Evolutionary conservation across 1,284 basidiomycete genomes (phyloP), one percentile per base, ranked within the genome.

Genomic region (Trichosporon faecale): DNA sequence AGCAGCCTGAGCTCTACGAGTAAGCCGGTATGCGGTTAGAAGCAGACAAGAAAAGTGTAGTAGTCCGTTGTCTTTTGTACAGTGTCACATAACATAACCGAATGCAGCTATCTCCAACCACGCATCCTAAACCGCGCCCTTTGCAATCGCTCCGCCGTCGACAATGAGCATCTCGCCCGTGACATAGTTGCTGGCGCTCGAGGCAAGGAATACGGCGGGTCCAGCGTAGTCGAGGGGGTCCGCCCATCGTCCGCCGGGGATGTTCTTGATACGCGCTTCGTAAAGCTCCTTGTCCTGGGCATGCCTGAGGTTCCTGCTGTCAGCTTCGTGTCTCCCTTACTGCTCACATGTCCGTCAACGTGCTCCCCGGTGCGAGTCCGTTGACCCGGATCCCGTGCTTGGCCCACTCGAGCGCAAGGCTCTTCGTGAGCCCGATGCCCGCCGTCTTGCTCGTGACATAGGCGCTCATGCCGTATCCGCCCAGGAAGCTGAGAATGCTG

Each of bases 171-270:
- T 85, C 82, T 95, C 94, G n/a, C 93, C 94, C 73, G 90, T 93
- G 23, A 95, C 88, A 78, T 94, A 96, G 80, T 91, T 88, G 77
- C 91, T 92, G 3, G 93, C 93, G 52, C 83, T 83, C 76, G 91
- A 92, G 4, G 92, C 91, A 33, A 95, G 88, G 83, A 94, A 96
- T 18, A 95, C 88, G 61, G 91, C 84, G 0, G 92, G 90, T 2
- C 94, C 93, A 18, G 90, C 91, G 82, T 95, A 94, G 84, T 96
- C 93, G 61, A 85, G 86, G 4, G 94, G 92, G 37, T 86, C 83
- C 31, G 92, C 94, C 94, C 94, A 95, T 65, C 93, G 86, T 27
- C 90, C 91, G 9, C 91, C 90, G 21, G 92, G 92, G 72, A 93
- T 94, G 70, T 93, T 73, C 8, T 68, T 69, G 16, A 76, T 66